Percentiles rank a stretch among this genome's conserved stretches.
phyloP scores from a whole-genome alignment of 306 rosid species.

The Dalbergia cultrata region DNA sequence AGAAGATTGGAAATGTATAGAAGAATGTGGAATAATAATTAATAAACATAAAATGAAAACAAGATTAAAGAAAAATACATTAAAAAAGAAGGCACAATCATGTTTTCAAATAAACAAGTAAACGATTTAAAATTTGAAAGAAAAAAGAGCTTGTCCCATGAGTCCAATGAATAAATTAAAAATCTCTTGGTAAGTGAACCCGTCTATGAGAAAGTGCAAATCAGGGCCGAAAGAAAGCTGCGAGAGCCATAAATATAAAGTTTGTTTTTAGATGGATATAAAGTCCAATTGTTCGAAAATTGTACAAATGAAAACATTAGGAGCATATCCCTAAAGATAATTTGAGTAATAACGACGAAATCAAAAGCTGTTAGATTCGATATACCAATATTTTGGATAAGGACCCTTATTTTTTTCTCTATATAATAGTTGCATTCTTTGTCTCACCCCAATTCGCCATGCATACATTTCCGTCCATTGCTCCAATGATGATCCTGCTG shows the following conservation, averaged over 20 bases:
- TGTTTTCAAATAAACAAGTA: not conserved
- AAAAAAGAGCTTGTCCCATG: constrained; percentile 13
- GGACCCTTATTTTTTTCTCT: not conserved
- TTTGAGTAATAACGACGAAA: constrained; percentile 5
- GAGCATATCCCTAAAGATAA: constrained; percentile 13
- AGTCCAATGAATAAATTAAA: not conserved
- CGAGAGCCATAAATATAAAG: not conserved
- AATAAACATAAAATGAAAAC: not conserved
- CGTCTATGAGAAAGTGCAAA: not conserved
- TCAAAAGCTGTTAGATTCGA: constrained; percentile 24
- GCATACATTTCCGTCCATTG: too few relatives aligned
- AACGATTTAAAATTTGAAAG: not conserved
- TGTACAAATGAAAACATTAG: not conserved
- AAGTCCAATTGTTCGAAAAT: constrained; percentile 11
- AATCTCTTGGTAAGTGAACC: not conserved
- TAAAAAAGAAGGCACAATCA: not conserved
- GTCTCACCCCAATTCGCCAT: not conserved
- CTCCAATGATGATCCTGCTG: too few relatives aligned
- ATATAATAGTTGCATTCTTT: not conserved
- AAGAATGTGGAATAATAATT: not conserved
- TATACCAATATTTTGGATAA: constrained; percentile 13
- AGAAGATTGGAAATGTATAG: not conserved
- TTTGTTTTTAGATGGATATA: not conserved
- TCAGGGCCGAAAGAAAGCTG: not conserved
- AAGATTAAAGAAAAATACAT: not conserved